Base-by-base conservation (phyloP, 2,329 filamentous ascomycete species). In the Colletotrichum plurivorum region DNA sequence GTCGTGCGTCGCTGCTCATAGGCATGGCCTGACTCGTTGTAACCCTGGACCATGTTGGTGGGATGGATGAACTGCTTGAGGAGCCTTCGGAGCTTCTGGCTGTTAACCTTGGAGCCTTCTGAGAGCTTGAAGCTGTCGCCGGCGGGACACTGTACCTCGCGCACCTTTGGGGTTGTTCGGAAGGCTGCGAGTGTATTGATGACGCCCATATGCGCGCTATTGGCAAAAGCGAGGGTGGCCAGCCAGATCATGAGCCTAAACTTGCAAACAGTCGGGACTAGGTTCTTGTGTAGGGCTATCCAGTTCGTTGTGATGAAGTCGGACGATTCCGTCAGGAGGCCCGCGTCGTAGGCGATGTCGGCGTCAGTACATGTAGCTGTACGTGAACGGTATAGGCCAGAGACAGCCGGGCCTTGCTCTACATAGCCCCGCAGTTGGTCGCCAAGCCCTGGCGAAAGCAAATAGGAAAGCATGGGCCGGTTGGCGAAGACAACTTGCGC, bases 211-310 rank as follows among this genome's bases (percentile, higher is more conserved):
- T 71, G 64, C 2, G 59, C 22, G 1, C 36, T 4, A 2, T 57
- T 4, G 9, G 70, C 43, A 43, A 71, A 76, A 0, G 73, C 73
- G 9, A 76, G 43, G 3, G 73, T 74, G 1, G 72, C 58, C 0
- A 75, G 67, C 67, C 71, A 75, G 10, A 74, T 73, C 58, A 73
- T 65, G 2, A 69, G 7, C 5, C 57, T 45, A 20, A 54, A 71
- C 36, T 62, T 67, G 22, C 55, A 36, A 18, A 67, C 39, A 0
- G n/a, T 8, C 0, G 9, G 2, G 2, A 16, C 13, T 16, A 63
- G 4, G 18, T 39, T 5, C 5, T 13, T 25, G 2, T 67, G 58
- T 1, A 67, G 20, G 0, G 9, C 8, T 2, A 63, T 36, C 45
- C 36, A 67, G 3, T 67, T 36, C 5, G 20, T 4, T 1, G 12